Percentiles rank a stretch among this genome's conserved stretches.
These are phyloP conservation scores for Clitoria ternatea DNA, from an alignment of 306 rosid species.

Conservation along the genomic window DNA sequence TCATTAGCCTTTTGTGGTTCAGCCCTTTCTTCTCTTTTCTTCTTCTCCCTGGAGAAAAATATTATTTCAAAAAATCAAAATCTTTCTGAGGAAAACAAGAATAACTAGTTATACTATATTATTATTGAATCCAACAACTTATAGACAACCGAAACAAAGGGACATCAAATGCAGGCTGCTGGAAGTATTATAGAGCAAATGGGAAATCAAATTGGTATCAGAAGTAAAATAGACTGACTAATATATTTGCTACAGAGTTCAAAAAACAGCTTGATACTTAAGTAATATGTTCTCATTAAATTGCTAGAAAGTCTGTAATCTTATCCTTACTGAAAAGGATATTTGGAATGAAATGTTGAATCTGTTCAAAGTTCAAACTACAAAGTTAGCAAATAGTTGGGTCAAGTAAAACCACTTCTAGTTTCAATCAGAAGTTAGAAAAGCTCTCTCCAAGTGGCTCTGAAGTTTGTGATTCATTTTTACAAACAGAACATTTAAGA, in stretches of 20 bases:
- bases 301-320: background rate
- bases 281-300: background rate
- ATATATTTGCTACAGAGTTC: background rate
- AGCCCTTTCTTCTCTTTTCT: conserved; percentile 79
- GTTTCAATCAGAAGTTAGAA: background rate
- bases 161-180: background rate
- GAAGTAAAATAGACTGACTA: background rate
- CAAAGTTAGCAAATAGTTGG: background rate
- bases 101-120: no score
- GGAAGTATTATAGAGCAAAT: background rate
- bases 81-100: background rate
- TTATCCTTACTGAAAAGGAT: background rate
- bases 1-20: conserved; percentile 74
- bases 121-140: background rate
- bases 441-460: background rate
- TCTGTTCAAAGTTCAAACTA: background rate
- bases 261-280: background rate
- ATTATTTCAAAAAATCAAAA: conserved; percentile 21
- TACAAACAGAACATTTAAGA: background rate
- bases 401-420: background rate
- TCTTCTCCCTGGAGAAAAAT: conserved; percentile 80
- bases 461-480: background rate
- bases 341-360: background rate
- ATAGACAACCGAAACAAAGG: background rate
- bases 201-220: background rate